These are phyloP conservation scores for Sordariomycetes sp. DNA, from an alignment of 2,329 filamentous ascomycete genomes.

Conservation along the genomic window DNA sequence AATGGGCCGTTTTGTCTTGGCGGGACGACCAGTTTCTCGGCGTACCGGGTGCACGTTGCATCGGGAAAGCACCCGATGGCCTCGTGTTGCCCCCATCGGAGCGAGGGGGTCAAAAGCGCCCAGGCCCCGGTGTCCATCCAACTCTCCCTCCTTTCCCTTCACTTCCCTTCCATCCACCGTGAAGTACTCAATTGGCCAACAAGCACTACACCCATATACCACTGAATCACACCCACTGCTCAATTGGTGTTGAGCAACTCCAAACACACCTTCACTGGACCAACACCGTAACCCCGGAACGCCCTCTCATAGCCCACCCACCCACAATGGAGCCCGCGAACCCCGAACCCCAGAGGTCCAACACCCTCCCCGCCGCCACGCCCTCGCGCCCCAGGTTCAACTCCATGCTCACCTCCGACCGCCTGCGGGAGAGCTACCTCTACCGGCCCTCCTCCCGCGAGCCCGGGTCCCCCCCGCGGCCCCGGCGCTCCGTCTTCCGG, in stretches of 20 bases:
- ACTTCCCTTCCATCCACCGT: too few species aligned
- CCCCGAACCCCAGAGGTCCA: not conserved
- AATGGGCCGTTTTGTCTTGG: too few species aligned
- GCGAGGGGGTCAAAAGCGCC: not conserved
- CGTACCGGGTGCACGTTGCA: not conserved
- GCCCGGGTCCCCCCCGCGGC: constrained; percentile 33
- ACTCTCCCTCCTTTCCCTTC: too few species aligned
- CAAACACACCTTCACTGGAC: not conserved
- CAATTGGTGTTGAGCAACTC: not conserved
- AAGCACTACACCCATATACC: too few species aligned
- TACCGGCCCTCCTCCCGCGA: constrained; percentile 25
- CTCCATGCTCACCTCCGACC: constrained; percentile 37
- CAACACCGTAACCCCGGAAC: not conserved
- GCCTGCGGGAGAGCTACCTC: constrained; percentile 35
- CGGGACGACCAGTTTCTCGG: not conserved
- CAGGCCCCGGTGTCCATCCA: not conserved
- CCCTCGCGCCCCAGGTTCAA: constrained; percentile 36
- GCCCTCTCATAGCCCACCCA: not conserved
- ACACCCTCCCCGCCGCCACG: constrained; percentile 5
- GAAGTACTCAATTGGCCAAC: too few species aligned
- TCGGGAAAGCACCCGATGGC: not conserved
- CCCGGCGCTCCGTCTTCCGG: constrained; percentile 39
- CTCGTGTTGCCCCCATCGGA: not conserved
- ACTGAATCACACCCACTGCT: too few species aligned
- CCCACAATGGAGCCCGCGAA: not conserved